Conservation (phyloP, 768 basidiomycete genomes). For the Mycena chlorophos region DNA sequence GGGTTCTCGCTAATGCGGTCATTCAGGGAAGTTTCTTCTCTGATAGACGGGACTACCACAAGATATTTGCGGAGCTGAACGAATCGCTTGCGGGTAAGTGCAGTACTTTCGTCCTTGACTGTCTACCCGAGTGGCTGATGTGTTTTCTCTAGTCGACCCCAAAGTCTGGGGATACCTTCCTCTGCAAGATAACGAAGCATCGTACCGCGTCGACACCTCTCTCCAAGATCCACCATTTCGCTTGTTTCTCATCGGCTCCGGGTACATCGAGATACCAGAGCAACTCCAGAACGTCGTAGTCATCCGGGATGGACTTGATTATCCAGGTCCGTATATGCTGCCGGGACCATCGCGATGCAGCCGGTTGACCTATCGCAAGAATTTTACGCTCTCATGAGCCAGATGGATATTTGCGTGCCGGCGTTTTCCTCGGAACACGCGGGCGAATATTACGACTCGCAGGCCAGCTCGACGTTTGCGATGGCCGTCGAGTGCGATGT, state of each 20-base stretch:
- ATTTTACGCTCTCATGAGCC: slow-evolving; percentile 38
- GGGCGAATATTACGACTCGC: slow-evolving; percentile 37
- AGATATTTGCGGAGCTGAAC: slow-evolving; percentile 36
- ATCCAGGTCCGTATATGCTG: slow-evolving; percentile 24
- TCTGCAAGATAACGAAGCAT: slow-evolving; percentile 22
- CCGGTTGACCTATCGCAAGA: too few relatives aligned
- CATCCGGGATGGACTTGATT: slow-evolving; percentile 35
- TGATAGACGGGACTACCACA: slow-evolving; percentile 37
- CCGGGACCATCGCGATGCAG: neutral
- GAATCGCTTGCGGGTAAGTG: slow-evolving; percentile 33
- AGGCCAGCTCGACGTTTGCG: slow-evolving; percentile 43
- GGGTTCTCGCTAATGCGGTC: slow-evolving; percentile 39
- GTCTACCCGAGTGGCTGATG: neutral
- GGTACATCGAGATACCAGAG: slow-evolving; percentile 34
- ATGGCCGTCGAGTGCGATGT: slow-evolving; percentile 43
- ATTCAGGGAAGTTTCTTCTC: slow-evolving; percentile 41
- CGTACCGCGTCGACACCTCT: slow-evolving; percentile 25
- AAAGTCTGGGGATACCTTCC: slow-evolving; percentile 38
- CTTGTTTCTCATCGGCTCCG: slow-evolving; percentile 36
- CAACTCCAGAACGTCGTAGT: slow-evolving; percentile 40
- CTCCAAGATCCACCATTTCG: slow-evolving; percentile 34
- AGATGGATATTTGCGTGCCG: slow-evolving; percentile 42
- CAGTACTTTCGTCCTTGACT: neutral
- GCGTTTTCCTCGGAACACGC: slow-evolving; percentile 36
- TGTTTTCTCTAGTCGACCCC: slow-evolving; percentile 31